Conservation (phyloP, 2,329 filamentous ascomycete species). For the Fusarium tanahbumbuense region DNA sequence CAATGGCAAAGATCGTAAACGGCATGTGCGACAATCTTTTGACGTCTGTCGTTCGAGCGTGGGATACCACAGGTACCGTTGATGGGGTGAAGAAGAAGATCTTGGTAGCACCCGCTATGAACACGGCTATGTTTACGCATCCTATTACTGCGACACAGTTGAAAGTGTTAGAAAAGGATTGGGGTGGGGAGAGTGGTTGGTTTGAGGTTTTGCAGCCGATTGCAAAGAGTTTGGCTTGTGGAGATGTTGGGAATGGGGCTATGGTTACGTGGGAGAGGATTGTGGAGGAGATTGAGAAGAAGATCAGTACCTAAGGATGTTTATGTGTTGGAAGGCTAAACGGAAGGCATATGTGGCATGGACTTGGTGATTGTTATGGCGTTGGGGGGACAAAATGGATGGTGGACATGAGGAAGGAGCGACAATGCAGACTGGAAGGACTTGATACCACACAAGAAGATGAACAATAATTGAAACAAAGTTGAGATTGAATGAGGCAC, state of each 20-base stretch:
- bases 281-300: constrained; percentile 71
- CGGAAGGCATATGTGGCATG: no score
- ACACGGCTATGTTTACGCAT: constrained; percentile 90
- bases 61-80: constrained; percentile 79
- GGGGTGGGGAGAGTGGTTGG: constrained; percentile 66
- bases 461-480: background rate
- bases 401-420: background rate
- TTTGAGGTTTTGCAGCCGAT: constrained; percentile 79
- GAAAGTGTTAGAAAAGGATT: constrained; percentile 76
- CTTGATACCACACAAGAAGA: background rate
- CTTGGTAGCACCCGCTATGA: constrained; percentile 85
- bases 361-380: background rate
- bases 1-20: constrained; percentile 82
- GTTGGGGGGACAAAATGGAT: constrained; percentile 16
- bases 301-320: no score
- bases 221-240: constrained; percentile 84
- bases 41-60: constrained; percentile 80
- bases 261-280: constrained; percentile 87
- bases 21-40: constrained; percentile 85
- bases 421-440: constrained; percentile 5
- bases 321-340: no score
- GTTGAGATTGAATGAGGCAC: background rate
- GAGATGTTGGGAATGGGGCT: constrained; percentile 82
- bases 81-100: constrained; percentile 73
- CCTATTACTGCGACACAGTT: constrained; percentile 82